Conservation (phyloP, 768 basidiomycete species). For the Suillus americanus region DNA sequence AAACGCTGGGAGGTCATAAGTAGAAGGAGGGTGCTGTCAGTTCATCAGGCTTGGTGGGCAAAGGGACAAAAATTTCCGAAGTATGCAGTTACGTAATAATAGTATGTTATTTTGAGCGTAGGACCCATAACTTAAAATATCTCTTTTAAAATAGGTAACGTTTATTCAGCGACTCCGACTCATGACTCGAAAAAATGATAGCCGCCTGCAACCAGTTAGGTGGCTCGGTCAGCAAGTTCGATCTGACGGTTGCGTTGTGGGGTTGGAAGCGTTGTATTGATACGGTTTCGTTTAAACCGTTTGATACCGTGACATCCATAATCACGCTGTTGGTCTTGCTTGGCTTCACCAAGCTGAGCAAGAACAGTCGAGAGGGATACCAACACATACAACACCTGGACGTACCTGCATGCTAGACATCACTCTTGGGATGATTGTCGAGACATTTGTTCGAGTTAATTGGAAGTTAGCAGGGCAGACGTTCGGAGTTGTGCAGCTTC, state of each 20-base stretch:
- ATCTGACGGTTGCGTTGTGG: not conserved
- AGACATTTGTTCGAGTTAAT: too few relatives aligned
- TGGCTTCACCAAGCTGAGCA: not conserved
- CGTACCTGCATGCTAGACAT: not conserved
- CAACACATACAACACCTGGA: not conserved
- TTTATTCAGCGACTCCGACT: too few relatives aligned
- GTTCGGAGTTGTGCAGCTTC: too few relatives aligned
- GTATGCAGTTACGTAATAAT: conserved; percentile 7
- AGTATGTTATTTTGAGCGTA: too few relatives aligned
- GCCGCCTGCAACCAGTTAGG: too few relatives aligned
- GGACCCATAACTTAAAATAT: too few relatives aligned
- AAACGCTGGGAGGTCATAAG: conserved; percentile 1
- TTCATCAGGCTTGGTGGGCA: not conserved
- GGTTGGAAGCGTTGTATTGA: not conserved
- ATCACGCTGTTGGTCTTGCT: not conserved
- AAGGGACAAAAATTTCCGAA: conserved; percentile 7
- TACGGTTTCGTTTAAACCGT: not conserved
- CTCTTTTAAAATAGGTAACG: too few relatives aligned
- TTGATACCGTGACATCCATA: not conserved
- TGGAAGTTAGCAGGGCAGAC: too few relatives aligned
- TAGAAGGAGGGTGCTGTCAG: not conserved
- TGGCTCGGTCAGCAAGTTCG: too few relatives aligned
- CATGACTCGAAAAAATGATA: too few relatives aligned
- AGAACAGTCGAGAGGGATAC: not conserved
- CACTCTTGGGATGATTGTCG: too few relatives aligned